These are phyloP conservation scores for Lodderomyces jiufengensis DNA, from an alignment of 1,139 yeast species.

Conservation along the genomic window DNA sequence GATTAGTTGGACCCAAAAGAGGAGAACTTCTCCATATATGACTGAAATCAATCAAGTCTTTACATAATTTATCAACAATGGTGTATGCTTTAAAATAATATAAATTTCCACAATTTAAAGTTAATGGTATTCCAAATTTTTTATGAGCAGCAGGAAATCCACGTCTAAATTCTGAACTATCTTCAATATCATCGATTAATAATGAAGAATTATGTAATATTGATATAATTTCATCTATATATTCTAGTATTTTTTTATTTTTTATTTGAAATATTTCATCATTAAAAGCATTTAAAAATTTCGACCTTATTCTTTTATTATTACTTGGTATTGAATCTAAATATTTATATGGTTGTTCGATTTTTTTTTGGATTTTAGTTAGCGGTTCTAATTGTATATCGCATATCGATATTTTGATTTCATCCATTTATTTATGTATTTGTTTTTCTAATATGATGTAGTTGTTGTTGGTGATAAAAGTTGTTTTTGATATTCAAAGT, in stretches of 20 bases:
- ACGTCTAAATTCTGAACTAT: constrained; percentile 62
- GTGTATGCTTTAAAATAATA: constrained; percentile 73
- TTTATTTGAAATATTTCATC: constrained; percentile 27
- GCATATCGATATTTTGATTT: too few species aligned
- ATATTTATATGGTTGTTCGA: constrained; percentile 28
- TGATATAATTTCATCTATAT: constrained; percentile 24
- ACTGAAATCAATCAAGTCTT: too few species aligned
- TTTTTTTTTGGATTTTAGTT: background rate
- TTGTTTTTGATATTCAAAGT: too few species aligned
- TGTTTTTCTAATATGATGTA: too few species aligned
- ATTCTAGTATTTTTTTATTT: constrained; percentile 15
- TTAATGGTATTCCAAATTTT: constrained; percentile 70
- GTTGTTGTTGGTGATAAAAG: too few species aligned
- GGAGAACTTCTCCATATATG: too few species aligned
- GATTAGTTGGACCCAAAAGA: too few species aligned
- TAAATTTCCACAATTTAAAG: constrained; percentile 79
- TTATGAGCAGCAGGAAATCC: constrained; percentile 78
- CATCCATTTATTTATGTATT: too few species aligned
- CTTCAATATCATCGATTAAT: constrained; percentile 82
- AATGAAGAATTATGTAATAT: constrained; percentile 30
- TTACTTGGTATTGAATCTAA: constrained; percentile 31
- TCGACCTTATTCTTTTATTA: constrained; percentile 27
- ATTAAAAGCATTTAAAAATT: constrained; percentile 31
- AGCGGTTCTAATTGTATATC: too few species aligned
- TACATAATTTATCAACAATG: constrained; percentile 31